Evolutionary conservation across 345 rosid species (phyloP).

Genomic region (Murraya koenigii): DNA sequence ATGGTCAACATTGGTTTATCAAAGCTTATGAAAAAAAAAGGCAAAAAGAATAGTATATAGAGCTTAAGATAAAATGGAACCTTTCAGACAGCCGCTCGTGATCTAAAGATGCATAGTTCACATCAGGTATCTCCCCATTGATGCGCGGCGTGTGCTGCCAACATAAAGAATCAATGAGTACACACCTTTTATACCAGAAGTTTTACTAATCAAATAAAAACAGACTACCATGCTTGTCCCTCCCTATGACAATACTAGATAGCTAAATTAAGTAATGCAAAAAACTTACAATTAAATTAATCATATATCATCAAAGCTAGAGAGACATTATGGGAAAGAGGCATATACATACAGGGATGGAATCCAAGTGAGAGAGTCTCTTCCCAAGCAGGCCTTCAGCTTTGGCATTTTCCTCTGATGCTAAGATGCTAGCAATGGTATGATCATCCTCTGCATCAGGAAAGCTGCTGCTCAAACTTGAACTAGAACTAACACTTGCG

Average conservation of each 20-base stretch:
- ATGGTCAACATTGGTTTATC: neutral
- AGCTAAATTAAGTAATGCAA: neutral
- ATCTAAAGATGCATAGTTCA: slow-evolving; percentile 81
- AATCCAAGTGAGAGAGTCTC: slow-evolving; percentile 84
- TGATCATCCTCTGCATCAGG: slow-evolving; percentile 86
- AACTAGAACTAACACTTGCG: slow-evolving; percentile 78
- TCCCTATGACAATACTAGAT: neutral
- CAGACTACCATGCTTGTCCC: neutral
- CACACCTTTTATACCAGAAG: neutral
- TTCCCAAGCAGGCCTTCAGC: slow-evolving; percentile 60
- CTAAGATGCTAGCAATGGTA: slow-evolving; percentile 70
- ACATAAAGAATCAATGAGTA: slow-evolving; percentile 23
- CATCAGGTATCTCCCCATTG: slow-evolving; percentile 75
- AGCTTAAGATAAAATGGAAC: slow-evolving; percentile 32
- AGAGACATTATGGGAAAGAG: neutral
- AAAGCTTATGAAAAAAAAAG: neutral
- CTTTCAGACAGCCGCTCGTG: slow-evolving; percentile 90
- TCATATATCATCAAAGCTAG: neutral
- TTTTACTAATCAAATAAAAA: no score
- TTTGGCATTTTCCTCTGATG: slow-evolving; percentile 53
- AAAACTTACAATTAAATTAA: neutral
- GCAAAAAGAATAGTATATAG: slow-evolving; percentile 7
- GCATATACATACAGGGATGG: slow-evolving; percentile 61
- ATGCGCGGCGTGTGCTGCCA: slow-evolving; percentile 90
- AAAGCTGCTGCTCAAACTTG: slow-evolving; percentile 72